Conservation (phyloP, 768 basidiomycete species). For the Chiua virens region DNA sequence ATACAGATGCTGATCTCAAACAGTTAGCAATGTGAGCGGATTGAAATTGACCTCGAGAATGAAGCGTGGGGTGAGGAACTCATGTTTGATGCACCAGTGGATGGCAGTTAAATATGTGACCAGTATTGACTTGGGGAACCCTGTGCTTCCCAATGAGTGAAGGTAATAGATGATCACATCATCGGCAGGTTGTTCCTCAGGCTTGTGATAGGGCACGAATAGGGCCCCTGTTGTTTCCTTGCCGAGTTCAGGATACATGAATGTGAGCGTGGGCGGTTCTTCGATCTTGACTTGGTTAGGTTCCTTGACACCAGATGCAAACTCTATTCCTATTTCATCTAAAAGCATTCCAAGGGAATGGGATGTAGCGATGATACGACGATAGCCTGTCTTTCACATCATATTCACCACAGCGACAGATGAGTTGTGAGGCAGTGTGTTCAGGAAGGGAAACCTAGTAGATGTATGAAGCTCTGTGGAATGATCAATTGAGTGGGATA, state of each 20-base stretch:
- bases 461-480: too few relatives aligned
- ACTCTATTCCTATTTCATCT: too few relatives aligned
- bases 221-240: neutral
- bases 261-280: slow-evolving; percentile 15
- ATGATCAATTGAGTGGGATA: too few relatives aligned
- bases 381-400: slow-evolving; percentile 38
- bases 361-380: slow-evolving; percentile 37
- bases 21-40: neutral
- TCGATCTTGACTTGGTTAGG: too few relatives aligned
- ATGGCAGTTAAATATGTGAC: slow-evolving; percentile 30
- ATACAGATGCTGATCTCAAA: slow-evolving; percentile 7
- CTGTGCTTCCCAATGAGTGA: slow-evolving; percentile 52
- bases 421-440: slow-evolving; percentile 39
- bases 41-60: neutral
- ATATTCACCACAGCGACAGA: slow-evolving; percentile 32
- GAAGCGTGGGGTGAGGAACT: too few relatives aligned
- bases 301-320: too few relatives aligned
- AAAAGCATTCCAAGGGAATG: too few relatives aligned
- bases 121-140: slow-evolving; percentile 43
- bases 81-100: slow-evolving; percentile 37
- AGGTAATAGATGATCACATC: slow-evolving; percentile 34
- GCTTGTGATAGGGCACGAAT: slow-evolving; percentile 8
- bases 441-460: too few relatives aligned
- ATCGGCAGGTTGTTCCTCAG: slow-evolving; percentile 2
- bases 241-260: slow-evolving; percentile 8